A percentile compares a stretch with the other conserved stretches of the same genome.
These are phyloP conservation scores for Lichtheimia ramosa DNA, from an alignment of 371 early-diverging fungal species.

Conservation along the genomic window DNA sequence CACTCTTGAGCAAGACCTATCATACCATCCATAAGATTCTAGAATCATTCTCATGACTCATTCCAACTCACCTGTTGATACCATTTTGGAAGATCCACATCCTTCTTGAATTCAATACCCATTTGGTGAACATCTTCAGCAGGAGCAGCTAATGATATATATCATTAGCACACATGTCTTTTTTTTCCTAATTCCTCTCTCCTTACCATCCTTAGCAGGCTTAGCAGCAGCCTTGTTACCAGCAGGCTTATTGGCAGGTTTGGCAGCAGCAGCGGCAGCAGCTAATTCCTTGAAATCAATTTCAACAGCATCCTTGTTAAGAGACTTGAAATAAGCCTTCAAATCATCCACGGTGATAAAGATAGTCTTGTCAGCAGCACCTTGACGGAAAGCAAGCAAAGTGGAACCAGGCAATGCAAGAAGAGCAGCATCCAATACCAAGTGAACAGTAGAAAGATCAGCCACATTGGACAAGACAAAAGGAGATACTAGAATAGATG, in stretches of 20 bases:
- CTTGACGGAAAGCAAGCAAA: constrained; percentile 63
- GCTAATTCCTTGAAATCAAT: constrained; percentile 50
- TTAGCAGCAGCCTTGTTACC: constrained; percentile 20
- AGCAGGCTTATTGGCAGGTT: constrained; percentile 32
- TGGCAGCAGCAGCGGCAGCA: constrained; percentile 38
- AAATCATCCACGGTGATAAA: constrained; percentile 55
- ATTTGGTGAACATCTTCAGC: constrained; percentile 67
- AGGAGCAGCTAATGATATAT: constrained; percentile 18
- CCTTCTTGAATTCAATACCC: constrained; percentile 93
- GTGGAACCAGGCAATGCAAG: constrained; percentile 30
- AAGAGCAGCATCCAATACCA: constrained; percentile 61
- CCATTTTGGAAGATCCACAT: constrained; percentile 93
- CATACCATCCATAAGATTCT: background rate
- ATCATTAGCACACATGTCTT: no score
- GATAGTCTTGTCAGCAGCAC: constrained; percentile 53
- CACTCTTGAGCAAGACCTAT: constrained; percentile 87
- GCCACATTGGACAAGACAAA: constrained; percentile 59
- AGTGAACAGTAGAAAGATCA: constrained; percentile 49
- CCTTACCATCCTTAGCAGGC: constrained; percentile 41
- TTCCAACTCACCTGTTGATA: constrained; percentile 78
- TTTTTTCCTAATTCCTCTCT: no score
- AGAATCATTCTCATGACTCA: background rate
- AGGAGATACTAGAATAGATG: constrained; percentile 50
- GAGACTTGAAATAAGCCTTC: constrained; percentile 41
- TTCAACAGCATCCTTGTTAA: constrained; percentile 36